Conservation (phyloP, 176 grass and related monocot species). For the Phoenix roebelenii region DNA sequence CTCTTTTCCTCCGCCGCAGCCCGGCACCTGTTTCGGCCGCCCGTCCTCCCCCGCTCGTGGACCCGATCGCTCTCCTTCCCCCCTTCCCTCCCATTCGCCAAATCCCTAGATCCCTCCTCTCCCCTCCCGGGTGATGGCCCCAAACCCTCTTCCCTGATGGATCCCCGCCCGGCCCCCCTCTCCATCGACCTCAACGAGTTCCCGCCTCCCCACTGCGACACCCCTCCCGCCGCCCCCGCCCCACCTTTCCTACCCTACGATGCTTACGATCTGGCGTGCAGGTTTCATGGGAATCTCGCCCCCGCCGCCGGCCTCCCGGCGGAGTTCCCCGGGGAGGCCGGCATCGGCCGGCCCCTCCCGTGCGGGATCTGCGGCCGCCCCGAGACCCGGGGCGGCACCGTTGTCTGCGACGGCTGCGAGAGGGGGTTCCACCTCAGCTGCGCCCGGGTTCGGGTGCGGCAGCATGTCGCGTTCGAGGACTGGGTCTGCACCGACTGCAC, state of each 20-base stretch:
- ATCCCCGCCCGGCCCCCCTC: constrained; percentile 46
- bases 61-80: too few relatives aligned
- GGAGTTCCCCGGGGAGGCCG: constrained; percentile 58
- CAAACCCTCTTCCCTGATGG: constrained; percentile 6
- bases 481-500: constrained; percentile 81
- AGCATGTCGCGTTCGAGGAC: constrained; percentile 43
- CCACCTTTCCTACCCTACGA: constrained; percentile 21
- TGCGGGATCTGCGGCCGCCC: constrained; percentile 47
- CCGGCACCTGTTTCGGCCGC: too few relatives aligned
- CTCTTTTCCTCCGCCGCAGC: too few relatives aligned
- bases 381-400: constrained; percentile 34
- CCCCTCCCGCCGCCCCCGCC: constrained; percentile 15
- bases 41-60: too few relatives aligned
- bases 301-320: constrained; percentile 21
- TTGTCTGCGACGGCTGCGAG: constrained; percentile 85
- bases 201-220: constrained; percentile 35
- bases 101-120: too few relatives aligned
- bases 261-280: constrained; percentile 28
- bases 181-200: constrained; percentile 91
- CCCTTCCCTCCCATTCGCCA: too few relatives aligned
- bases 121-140: too few relatives aligned
- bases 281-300: constrained; percentile 17
- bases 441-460: constrained; percentile 43
- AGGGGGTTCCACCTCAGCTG: constrained; percentile 85
- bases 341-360: constrained; percentile 21